These are phyloP conservation scores for Rhinocladiella similis DNA, from an alignment of 2,329 filamentous ascomycete genomes.

Conservation along the genomic window DNA sequence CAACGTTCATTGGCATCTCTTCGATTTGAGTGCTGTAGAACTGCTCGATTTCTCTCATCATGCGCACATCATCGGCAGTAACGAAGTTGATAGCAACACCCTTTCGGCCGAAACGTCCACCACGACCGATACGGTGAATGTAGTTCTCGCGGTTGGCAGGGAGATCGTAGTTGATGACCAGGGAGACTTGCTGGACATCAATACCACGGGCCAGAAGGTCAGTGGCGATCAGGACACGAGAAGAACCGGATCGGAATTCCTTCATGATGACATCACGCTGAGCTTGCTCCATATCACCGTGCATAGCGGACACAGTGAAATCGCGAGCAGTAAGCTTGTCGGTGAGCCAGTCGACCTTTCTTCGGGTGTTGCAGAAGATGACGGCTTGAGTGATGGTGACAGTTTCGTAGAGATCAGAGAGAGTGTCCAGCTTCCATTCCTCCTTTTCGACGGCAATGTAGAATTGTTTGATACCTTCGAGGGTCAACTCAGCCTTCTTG, in stretches of 20 bases:
- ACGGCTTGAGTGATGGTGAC: conserved; percentile 99
- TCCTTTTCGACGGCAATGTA: conserved; percentile 99
- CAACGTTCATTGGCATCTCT: conserved; percentile 98
- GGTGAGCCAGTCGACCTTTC: conserved; percentile 99
- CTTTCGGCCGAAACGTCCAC: conserved; percentile 99
- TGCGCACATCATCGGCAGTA: conserved; percentile 96
- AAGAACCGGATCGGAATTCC: conserved; percentile 99
- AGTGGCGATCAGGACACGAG: conserved; percentile 96
- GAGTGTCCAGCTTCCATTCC: conserved; percentile 99
- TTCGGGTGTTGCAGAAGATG: conserved; percentile 99
- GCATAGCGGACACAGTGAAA: conserved; percentile 99
- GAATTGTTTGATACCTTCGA: conserved; percentile 99
- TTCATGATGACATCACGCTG: conserved; percentile 99
- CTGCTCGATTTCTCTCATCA: conserved; percentile 99
- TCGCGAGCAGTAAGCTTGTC: conserved; percentile 98
- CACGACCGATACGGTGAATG: conserved; percentile 99
- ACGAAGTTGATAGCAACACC: conserved; percentile 99
- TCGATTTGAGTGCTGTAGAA: conserved; percentile 99
- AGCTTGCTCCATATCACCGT: conserved; percentile 97
- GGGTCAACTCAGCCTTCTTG: conserved; percentile 99
- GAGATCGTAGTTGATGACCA: conserved; percentile 99
- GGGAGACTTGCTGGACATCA: conserved; percentile 98
- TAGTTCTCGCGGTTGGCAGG: conserved; percentile 99
- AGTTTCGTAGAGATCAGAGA: conserved; percentile 98
- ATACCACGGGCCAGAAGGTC: conserved; percentile 98